These are phyloP conservation scores for Coniochaeta ligniaria DNA, from an alignment of 2,329 filamentous ascomycete genomes.

Conservation along the genomic window DNA sequence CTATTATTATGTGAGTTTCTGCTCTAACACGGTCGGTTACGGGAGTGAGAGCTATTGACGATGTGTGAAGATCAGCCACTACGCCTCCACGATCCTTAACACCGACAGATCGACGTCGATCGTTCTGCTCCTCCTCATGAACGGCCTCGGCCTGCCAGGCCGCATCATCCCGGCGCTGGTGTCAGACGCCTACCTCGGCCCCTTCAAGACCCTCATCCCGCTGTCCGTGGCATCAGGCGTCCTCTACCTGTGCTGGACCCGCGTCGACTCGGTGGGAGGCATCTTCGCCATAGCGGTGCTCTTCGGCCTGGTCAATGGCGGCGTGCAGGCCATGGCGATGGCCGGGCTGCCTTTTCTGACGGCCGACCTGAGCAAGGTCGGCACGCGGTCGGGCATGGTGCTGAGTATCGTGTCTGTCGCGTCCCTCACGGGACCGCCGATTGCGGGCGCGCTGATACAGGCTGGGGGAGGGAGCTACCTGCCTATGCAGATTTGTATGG, in stretches of 20 bases:
- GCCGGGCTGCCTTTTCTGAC: slow-evolving; percentile 36
- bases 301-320: slow-evolving; percentile 44
- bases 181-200: slow-evolving; percentile 42
- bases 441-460: slow-evolving; percentile 5
- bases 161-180: slow-evolving; percentile 45
- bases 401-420: slow-evolving; percentile 21
- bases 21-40: not conserved
- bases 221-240: not conserved
- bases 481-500: not conserved
- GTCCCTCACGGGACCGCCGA: slow-evolving; percentile 19
- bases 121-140: slow-evolving; percentile 50
- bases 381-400: slow-evolving; percentile 27
- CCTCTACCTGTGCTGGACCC: not conserved
- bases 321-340: slow-evolving; percentile 43
- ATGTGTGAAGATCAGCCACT: slow-evolving; percentile 8
- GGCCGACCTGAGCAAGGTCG: slow-evolving; percentile 21
- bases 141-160: slow-evolving; percentile 46
- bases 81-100: slow-evolving; percentile 29
- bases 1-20: slow-evolving; percentile 10
- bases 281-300: slow-evolving; percentile 15
- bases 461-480: not conserved
- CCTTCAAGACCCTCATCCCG: slow-evolving; percentile 21
- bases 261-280: not conserved
- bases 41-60: not conserved
- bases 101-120: slow-evolving; percentile 40